Conservation (phyloP, 257 asterid genomes). For the Capsicum pubescens region DNA sequence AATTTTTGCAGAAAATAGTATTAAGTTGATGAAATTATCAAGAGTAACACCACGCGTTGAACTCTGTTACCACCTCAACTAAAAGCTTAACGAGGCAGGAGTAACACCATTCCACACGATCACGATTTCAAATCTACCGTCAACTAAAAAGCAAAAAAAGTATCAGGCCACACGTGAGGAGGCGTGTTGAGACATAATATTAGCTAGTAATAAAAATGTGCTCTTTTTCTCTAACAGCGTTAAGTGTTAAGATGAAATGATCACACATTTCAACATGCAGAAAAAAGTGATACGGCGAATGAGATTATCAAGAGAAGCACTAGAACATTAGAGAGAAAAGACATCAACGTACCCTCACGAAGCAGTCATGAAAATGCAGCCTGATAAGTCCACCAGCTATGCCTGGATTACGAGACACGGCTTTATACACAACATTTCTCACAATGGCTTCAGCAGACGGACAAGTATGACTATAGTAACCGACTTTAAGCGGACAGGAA, state of each 20-base stretch:
- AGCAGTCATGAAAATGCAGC: constrained; percentile 78
- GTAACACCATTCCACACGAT: neutral
- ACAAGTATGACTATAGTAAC: constrained; percentile 50
- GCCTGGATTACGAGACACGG: constrained; percentile 50
- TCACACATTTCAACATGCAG: neutral
- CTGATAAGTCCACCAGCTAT: constrained; percentile 72
- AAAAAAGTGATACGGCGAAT: neutral
- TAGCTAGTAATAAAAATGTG: neutral
- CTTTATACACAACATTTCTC: constrained; percentile 47
- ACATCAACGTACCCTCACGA: constrained; percentile 55
- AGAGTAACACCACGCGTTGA: neutral
- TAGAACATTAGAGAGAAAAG: neutral
- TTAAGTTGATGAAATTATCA: neutral
- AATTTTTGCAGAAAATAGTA: neutral
- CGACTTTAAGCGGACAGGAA: constrained; percentile 44
- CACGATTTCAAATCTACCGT: neutral
- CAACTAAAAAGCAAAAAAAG: neutral
- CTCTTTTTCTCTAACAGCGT: no score
- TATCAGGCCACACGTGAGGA: no score
- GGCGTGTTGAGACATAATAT: neutral
- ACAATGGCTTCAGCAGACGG: constrained; percentile 61
- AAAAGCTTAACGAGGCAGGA: neutral
- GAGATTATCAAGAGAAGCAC: neutral
- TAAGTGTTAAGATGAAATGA: neutral
- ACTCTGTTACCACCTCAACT: neutral